Base-by-base conservation (phyloP, 179 eudicot species). In the Beta corolliflora region DNA sequence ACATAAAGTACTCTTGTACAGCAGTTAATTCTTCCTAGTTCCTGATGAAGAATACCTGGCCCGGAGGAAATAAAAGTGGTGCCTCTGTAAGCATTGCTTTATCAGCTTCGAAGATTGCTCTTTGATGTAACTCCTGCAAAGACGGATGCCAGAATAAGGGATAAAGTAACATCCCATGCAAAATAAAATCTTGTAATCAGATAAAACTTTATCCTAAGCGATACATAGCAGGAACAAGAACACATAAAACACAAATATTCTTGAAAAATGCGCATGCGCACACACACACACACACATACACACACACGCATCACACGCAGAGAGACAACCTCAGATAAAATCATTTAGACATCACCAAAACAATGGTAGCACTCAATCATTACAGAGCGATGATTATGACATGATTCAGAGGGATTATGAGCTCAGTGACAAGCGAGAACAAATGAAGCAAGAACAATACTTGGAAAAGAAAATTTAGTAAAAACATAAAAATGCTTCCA, bases 41-140 rank as follows among this genome's bases (percentile, higher is more conserved):
- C 60, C 72, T 44, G 29, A 55, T 6, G 15, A 76, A 67, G 66
- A 56, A 48, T 86, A 96, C 99, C 99, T 96, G 99, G 71, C 98
- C 99, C 72, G 99, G 99, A 76, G 99, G 89, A 81, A 92, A 94
- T 50, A 94, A 86, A 87, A 95, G 99, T 29, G 93, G 91, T 71
- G 91, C 98, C 82, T 96, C 99, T 18, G 98, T 91, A 73, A 88
- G 92, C 97, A 96, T 91, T 73, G 90, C 91, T 81, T 86, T 92
- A 89, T 96, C 99, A 65, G 93, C 94, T 85, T 89, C 98, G n/a
- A 79, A 67, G 81, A 84, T 81, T 8, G 97, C 94, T 75, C 83
- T 81, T 66, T 86, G 85, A 66, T 75, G 88, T 78, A 93, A 82
- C 78, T 83, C 91, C 98, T 96, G 86, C 69, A 86, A 67, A 67